Evolutionary conservation across 495 filamentous ascomycete genomes (phyloP).

Genomic region (Penicillium mononematosum): DNA sequence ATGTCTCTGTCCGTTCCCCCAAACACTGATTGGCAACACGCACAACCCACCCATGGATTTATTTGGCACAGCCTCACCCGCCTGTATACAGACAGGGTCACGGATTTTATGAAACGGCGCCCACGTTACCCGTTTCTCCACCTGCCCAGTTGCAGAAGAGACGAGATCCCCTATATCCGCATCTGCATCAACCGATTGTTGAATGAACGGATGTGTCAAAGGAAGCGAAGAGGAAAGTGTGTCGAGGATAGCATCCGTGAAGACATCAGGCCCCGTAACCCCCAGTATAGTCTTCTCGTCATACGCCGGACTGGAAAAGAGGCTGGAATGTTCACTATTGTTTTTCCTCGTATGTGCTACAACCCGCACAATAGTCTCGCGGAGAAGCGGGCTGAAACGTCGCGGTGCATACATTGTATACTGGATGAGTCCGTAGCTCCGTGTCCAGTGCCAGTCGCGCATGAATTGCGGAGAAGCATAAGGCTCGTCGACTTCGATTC

Average conservation of each 20-base stretch:
- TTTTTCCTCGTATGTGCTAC: slow-evolving; percentile 38
- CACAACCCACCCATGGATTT: slow-evolving; percentile 38
- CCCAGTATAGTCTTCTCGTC: slow-evolving; percentile 34
- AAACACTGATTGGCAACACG: slow-evolving; percentile 43
- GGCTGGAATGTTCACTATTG: slow-evolving; percentile 17
- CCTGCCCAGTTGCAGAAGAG: not conserved
- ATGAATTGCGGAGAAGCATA: slow-evolving; percentile 35
- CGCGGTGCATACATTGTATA: slow-evolving; percentile 42
- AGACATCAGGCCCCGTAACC: slow-evolving; percentile 41
- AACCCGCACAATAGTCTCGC: slow-evolving; percentile 38
- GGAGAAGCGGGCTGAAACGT: slow-evolving; percentile 40
- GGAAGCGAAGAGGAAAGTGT: slow-evolving; percentile 36
- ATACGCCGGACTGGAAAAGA: slow-evolving; percentile 17
- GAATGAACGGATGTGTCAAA: slow-evolving; percentile 29
- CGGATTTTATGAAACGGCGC: slow-evolving; percentile 40
- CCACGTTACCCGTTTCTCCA: slow-evolving; percentile 38
- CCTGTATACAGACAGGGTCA: slow-evolving; percentile 37
- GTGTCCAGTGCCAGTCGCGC: slow-evolving; percentile 42
- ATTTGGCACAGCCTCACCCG: slow-evolving; percentile 18
- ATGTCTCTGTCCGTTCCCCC: slow-evolving; percentile 48
- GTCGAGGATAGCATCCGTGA: slow-evolving; percentile 44
- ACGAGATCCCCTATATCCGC: slow-evolving; percentile 28
- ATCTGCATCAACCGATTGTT: slow-evolving; percentile 31
- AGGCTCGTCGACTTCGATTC: slow-evolving; percentile 45
- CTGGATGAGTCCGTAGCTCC: slow-evolving; percentile 43